Conservation (phyloP, 805 yeast genomes). For the Ogataea minuta region DNA sequence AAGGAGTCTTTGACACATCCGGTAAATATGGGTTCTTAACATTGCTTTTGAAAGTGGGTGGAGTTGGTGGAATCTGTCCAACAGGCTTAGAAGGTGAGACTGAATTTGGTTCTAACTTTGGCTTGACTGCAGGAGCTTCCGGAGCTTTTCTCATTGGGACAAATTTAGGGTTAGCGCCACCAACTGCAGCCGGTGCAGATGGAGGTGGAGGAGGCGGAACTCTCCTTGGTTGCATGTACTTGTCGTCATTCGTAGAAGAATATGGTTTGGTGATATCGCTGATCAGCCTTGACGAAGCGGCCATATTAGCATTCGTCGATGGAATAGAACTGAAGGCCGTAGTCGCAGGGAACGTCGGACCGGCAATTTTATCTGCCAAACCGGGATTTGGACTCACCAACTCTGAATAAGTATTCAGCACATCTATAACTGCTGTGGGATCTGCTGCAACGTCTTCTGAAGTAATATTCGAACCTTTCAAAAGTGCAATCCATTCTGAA, state of each 20-base stretch:
- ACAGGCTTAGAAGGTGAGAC: slow-evolving; percentile 19
- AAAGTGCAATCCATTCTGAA: slow-evolving; percentile 53
- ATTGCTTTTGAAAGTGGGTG: slow-evolving; percentile 19
- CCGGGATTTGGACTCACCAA: slow-evolving; percentile 40
- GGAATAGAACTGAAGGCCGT: slow-evolving; percentile 13
- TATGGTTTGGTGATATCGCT: slow-evolving; percentile 35
- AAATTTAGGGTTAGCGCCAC: slow-evolving; percentile 11
- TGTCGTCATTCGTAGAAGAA: slow-evolving; percentile 20
- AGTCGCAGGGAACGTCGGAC: slow-evolving; percentile 6
- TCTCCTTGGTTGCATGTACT: slow-evolving; percentile 33
- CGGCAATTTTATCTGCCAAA: slow-evolving; percentile 27
- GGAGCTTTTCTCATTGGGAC: slow-evolving; percentile 44
- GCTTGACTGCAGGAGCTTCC: slow-evolving; percentile 33
- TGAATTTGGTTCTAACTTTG: slow-evolving; percentile 6
- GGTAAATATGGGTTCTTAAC: slow-evolving; percentile 7
- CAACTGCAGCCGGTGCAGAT: slow-evolving; percentile 24
- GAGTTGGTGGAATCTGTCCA: slow-evolving; percentile 28
- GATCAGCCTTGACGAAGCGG: slow-evolving; percentile 19
- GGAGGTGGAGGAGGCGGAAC: slow-evolving; percentile 38
- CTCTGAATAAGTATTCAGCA: slow-evolving; percentile 50
- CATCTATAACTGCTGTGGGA: slow-evolving; percentile 63
- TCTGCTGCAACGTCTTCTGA: slow-evolving; percentile 62
- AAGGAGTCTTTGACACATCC: slow-evolving; percentile 4
- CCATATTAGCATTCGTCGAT: slow-evolving; percentile 4
- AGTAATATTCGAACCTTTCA: slow-evolving; percentile 58